phyloP scores from a whole-genome alignment of 1,284 basidiomycete species.

The Schizophyllum amplum region DNA sequence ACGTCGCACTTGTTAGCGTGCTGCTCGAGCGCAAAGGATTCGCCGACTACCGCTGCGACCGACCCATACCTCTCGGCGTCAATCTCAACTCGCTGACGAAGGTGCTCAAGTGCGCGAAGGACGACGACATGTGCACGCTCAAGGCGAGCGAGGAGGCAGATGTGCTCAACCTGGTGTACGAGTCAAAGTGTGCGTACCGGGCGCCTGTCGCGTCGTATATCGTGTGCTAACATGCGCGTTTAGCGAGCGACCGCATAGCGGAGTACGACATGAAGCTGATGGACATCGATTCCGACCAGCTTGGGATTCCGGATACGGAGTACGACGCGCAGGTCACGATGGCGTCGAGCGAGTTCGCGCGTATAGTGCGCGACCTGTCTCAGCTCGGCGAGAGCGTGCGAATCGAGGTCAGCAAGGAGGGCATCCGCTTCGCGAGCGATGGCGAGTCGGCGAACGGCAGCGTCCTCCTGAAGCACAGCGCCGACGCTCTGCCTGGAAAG shows the following conservation, averaged over 20 bases:
- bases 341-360: conserved; percentile 80
- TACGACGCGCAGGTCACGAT: conserved; percentile 94
- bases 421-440: conserved; percentile 88
- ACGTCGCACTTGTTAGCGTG: conserved; percentile 92
- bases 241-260: conserved; percentile 90
- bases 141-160: conserved; percentile 93
- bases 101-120: conserved; percentile 95
- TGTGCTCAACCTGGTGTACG: conserved; percentile 84
- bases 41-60: conserved; percentile 89
- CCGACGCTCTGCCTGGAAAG: conserved; percentile 4
- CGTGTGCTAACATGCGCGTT: conserved; percentile 7
- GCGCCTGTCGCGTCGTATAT: conserved; percentile 7
- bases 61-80: conserved; percentile 90
- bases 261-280: conserved; percentile 99
- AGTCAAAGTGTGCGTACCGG: conserved; percentile 71
- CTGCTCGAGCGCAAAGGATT: conserved; percentile 74
- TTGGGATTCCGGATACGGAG: conserved; percentile 97
- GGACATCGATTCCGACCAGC: conserved; percentile 96
- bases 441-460: conserved; percentile 93
- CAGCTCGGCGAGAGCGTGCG: conserved; percentile 91
- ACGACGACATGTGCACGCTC: conserved; percentile 90
- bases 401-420: conserved; percentile 95
- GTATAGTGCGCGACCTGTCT: conserved; percentile 92
- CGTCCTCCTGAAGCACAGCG: conserved; percentile 73
- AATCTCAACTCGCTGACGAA: conserved; percentile 90